Evolutionary conservation across 2,329 filamentous ascomycete species (phyloP).

Genomic region (Aspergillus versicolor): DNA sequence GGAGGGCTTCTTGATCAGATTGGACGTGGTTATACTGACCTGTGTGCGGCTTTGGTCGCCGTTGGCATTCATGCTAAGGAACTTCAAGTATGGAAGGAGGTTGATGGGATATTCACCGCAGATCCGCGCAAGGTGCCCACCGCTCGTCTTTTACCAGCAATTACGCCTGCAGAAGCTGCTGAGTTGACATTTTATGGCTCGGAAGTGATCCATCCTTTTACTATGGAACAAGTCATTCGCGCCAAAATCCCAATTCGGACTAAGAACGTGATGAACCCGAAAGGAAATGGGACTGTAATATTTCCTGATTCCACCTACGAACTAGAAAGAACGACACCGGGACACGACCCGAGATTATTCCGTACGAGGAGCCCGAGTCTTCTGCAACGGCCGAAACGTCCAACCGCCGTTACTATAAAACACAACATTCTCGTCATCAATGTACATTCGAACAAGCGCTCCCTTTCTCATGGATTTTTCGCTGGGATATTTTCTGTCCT

Average conservation of each 20-base stretch:
- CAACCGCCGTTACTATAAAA: slow-evolving; percentile 94
- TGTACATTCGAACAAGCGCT: slow-evolving; percentile 95
- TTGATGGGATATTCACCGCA: slow-evolving; percentile 88
- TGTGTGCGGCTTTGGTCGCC: slow-evolving; percentile 88
- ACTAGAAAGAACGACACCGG: slow-evolving; percentile 48
- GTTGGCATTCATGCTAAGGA: slow-evolving; percentile 85
- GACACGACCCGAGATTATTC: slow-evolving; percentile 59
- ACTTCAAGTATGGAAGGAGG: slow-evolving; percentile 98
- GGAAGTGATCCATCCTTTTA: slow-evolving; percentile 97
- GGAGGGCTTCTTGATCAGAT: slow-evolving; percentile 89
- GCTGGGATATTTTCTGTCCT: slow-evolving; percentile 90
- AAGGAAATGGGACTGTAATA: slow-evolving; percentile 62
- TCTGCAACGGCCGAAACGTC: slow-evolving; percentile 65
- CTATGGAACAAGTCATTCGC: slow-evolving; percentile 86
- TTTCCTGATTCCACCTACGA: slow-evolving; percentile 69
- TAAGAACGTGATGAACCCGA: slow-evolving; percentile 69
- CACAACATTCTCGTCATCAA: slow-evolving; percentile 96
- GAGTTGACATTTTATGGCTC: slow-evolving; percentile 93
- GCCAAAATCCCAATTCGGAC: slow-evolving; percentile 67
- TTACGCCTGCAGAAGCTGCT: slow-evolving; percentile 91
- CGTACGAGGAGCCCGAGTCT: slow-evolving; percentile 49
- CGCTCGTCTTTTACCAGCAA: slow-evolving; percentile 80
- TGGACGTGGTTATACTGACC: slow-evolving; percentile 92
- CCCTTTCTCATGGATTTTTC: slow-evolving; percentile 93
- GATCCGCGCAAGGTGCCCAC: slow-evolving; percentile 90